Evolutionary conservation across 345 rosid species (phyloP), one percentile per base, ranked within the genome.

Genomic region (Lenwebbia sp.): DNA sequence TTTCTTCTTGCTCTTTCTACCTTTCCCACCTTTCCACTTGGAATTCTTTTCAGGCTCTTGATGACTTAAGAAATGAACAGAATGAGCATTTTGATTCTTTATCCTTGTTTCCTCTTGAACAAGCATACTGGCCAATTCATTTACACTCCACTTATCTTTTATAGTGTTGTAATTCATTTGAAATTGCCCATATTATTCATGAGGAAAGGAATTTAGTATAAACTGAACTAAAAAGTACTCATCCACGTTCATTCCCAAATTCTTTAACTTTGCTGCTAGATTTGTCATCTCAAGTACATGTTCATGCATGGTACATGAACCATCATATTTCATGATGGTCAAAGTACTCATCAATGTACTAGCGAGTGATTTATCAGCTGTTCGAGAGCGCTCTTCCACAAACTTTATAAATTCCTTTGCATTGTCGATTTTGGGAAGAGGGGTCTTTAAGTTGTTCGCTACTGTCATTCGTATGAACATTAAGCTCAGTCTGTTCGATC

Each of bases 141-240:
- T 54, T 37, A 89, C 56, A 86, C 88, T 86, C 81, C 90, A 86
- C 47, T 90, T 57, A 40, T 89, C 88, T 30, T 90, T 86, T 2
- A 89, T 44, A 25, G 88, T 89, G 22, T 88, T 88, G 13, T 87
- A 88, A 54, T 87, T 56, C 7, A 88, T 83, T 56, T 91, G 62
- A 49, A 88, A 91, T 55, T 84, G 51, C 11, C 86, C 62, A 85
- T 83, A 84, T 25, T 86, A 7, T 85, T 33, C 28, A 84, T 86
- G 84, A 86, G 85, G 84, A 4, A 87, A 60, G 6, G 83, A 89
- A 23, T 87, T 89, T 1, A 87, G 15, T 17, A 86, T 85, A 65
- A 85, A 89, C 6, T 37, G 23, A 7, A 86, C 78, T 1, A 83
- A 49, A 40, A 84, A 90, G 23, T n/a, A n/a, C 0, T 56, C 91